Evolutionary conservation across 164 flowering plant species (phyloP).

Genomic region (Dillenia turbinata): DNA sequence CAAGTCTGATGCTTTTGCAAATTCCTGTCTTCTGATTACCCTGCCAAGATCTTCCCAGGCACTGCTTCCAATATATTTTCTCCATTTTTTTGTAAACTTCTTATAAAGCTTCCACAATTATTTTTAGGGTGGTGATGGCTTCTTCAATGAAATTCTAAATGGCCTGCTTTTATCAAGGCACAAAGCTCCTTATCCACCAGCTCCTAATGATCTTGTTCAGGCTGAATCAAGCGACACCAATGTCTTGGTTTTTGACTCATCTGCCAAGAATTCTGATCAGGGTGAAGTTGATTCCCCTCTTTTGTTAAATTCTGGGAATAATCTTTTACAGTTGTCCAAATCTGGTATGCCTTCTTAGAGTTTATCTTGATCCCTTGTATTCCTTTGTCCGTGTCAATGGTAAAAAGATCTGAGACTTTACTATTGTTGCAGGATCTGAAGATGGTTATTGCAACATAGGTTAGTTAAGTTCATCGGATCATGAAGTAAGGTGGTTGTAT

Average conservation of each 20-base stretch:
- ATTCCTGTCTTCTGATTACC: neutral
- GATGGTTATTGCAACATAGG: conserved; percentile 32
- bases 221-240: conserved; percentile 20
- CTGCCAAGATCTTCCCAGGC: neutral
- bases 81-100: neutral
- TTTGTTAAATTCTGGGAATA: conserved; percentile 26
- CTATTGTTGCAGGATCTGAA: conserved; percentile 34
- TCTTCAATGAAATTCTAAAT: conserved; percentile 91
- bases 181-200: conserved; percentile 71
- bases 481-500: conserved; percentile 5
- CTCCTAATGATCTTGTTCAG: conserved; percentile 48
- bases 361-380: no score
- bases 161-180: conserved; percentile 73
- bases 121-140: conserved; percentile 94
- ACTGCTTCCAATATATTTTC: neutral
- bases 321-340: conserved; percentile 23
- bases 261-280: conserved; percentile 25
- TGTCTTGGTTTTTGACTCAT: conserved; percentile 17
- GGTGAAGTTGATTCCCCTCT: conserved; percentile 52
- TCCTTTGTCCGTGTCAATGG: no score
- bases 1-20: no score
- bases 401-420: conserved; percentile 2
- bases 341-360: conserved; percentile 29
- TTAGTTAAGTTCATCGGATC: conserved; percentile 23
- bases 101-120: conserved; percentile 6